Evolutionary conservation across 192 early-diverging fungal genomes (phyloP).

Genomic region (Gigaspora rosea): DNA sequence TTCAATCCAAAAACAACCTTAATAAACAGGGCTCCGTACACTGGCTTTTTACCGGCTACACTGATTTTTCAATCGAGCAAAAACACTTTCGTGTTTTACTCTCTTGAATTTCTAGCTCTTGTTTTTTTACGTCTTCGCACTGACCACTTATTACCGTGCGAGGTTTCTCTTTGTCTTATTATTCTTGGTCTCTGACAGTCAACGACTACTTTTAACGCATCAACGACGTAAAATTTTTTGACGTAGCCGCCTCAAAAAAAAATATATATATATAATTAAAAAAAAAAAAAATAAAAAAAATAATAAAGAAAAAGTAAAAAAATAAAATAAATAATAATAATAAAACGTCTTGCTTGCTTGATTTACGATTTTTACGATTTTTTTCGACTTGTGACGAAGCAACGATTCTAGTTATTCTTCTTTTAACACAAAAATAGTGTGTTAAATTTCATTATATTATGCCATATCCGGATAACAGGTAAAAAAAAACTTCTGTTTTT

Average conservation of each 20-base stretch:
- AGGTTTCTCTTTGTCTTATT: neutral
- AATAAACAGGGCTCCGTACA: neutral
- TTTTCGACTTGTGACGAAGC: no score
- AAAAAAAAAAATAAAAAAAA: neutral
- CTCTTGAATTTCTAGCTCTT: slow-evolving; percentile 7
- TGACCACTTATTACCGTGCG: neutral
- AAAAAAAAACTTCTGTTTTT: no score
- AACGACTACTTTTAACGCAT: neutral
- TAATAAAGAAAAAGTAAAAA: neutral
- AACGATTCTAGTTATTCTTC: no score
- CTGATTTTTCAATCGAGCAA: slow-evolving; percentile 13
- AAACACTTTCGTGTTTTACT: slow-evolving; percentile 11
- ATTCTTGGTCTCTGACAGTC: neutral
- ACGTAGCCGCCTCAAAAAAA: neutral
- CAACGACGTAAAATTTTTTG: neutral
- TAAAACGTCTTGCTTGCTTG: neutral
- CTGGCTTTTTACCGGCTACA: slow-evolving; percentile 14
- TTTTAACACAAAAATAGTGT: no score
- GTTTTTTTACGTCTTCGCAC: slow-evolving; percentile 15
- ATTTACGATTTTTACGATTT: neutral
- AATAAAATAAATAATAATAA: neutral
- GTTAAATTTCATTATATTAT: no score
- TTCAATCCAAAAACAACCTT: neutral
- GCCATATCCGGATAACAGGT: no score
- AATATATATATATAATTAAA: neutral